Evolutionary conservation across 352 stramenopile species (phyloP).

Genomic region (Globisporangium canariense): DNA sequence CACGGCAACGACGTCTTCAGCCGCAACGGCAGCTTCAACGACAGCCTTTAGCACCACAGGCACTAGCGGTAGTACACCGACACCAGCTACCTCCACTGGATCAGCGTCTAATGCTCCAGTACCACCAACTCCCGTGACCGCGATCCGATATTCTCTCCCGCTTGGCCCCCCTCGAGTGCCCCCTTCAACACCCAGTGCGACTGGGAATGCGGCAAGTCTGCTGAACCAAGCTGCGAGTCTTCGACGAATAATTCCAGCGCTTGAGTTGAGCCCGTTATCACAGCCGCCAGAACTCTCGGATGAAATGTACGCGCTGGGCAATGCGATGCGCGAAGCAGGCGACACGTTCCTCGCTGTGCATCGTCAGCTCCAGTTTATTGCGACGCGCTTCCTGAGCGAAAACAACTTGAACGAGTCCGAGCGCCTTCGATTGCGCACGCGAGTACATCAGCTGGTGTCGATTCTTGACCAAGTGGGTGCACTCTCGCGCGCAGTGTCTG

Average conservation of each 20-base stretch:
- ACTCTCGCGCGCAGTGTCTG: slow-evolving; percentile 13
- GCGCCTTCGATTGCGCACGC: slow-evolving; percentile 21
- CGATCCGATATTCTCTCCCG: background rate
- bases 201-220: slow-evolving; percentile 3
- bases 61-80: background rate
- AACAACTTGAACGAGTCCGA: slow-evolving; percentile 24
- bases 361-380: slow-evolving; percentile 30
- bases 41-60: background rate
- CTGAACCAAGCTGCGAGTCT: slow-evolving; percentile 23
- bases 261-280: slow-evolving; percentile 24
- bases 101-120: background rate
- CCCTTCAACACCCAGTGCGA: background rate
- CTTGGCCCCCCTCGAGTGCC: background rate
- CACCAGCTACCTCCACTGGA: background rate
- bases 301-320: slow-evolving; percentile 31
- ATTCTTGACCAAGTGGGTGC: slow-evolving; percentile 16
- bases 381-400: slow-evolving; percentile 22
- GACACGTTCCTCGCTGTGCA: slow-evolving; percentile 38
- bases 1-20: background rate
- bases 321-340: slow-evolving; percentile 24
- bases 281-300: slow-evolving; percentile 17
- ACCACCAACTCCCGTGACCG: background rate
- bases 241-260: slow-evolving; percentile 25
- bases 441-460: slow-evolving; percentile 22
- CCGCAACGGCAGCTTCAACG: background rate